Conservation (phyloP, 306 rosid genomes). For the Prosopis cineraria region DNA sequence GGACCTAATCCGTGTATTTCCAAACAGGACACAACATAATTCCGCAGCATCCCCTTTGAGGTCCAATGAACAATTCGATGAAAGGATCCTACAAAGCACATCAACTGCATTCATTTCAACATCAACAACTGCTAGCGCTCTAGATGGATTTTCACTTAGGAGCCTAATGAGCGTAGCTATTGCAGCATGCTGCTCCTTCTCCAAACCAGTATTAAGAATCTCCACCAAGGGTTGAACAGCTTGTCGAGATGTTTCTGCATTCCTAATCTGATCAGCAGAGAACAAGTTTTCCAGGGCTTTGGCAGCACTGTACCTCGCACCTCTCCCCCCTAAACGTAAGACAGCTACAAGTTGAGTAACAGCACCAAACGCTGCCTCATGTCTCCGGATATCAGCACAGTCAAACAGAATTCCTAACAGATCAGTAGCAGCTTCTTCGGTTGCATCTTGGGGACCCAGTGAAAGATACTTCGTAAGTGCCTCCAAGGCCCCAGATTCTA, state of each 20-base stretch:
- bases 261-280: conserved; percentile 91
- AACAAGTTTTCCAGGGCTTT: conserved; percentile 94
- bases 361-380: conserved; percentile 94
- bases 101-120: conserved; percentile 99
- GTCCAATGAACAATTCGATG: conserved; percentile 87
- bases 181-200: conserved; percentile 97
- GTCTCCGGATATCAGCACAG: conserved; percentile 91
- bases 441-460: conserved; percentile 97
- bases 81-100: conserved; percentile 95
- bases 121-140: conserved; percentile 92
- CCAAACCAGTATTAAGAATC: conserved; percentile 92
- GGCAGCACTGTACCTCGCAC: conserved; percentile 93
- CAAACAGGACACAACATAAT: conserved; percentile 88
- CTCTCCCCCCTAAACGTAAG: conserved; percentile 95
- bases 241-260: conserved; percentile 88
- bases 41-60: conserved; percentile 99
- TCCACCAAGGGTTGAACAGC: conserved; percentile 98
- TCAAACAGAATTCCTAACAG: conserved; percentile 88
- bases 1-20: conserved; percentile 93
- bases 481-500: conserved; percentile 94
- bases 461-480: conserved; percentile 94
- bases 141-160: conserved; percentile 94
- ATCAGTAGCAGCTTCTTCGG: conserved; percentile 98
- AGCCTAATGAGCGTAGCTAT: conserved; percentile 92
- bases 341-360: conserved; percentile 98